Evolutionary conservation across 164 flowering plant genomes (phyloP), one percentile per base, ranked within the genome.

Genomic region (Magnolia officinalis): DNA sequence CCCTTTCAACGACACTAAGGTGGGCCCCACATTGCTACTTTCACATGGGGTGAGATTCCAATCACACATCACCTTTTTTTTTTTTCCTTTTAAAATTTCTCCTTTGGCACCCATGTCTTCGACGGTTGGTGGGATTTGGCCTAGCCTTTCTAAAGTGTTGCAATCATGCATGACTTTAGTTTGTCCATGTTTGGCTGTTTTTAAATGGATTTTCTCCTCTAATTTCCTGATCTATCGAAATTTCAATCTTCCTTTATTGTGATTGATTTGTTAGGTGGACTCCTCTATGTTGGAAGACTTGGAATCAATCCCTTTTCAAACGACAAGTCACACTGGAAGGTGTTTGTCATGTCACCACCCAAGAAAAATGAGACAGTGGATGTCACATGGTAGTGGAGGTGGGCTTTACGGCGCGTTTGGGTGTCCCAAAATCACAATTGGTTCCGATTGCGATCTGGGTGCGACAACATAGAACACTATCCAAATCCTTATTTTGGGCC

Each of bases 261-360:
- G 68, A 65, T 24, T 65, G 37, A 20, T 20, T 20, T 65, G 29
- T 65, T 23, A 10, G 29, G 21, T 65, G 68, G 37, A 65, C 68
- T 65, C 68, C 26, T 11, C 68, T 65, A 29, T 65, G 68, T 65
- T 29, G 68, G 68, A 24, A 65, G 68, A 65, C 68, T 65, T 21
- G 24, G 11, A 10, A 65, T 65, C 68, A 9, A 8, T 24, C 68
- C 45, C 45, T 24, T 65, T 65, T 24, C 68, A 65, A 11, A 23
- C 16, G 21, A 59, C 16, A 59, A 59, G 63, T 59, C 19, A 13
- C 16, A 59, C 14, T 2, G 24, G 24, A 65, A 65, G 68, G 13
- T 65, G 37, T 14, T 65, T 21, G 29, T 65, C 29, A 20, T 24
- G 68, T 65, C 29, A 65, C 24, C 68, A 8, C 26, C 9, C 68